Conservation (phyloP, 1,284 basidiomycete genomes). For the Grifola frondosa region DNA sequence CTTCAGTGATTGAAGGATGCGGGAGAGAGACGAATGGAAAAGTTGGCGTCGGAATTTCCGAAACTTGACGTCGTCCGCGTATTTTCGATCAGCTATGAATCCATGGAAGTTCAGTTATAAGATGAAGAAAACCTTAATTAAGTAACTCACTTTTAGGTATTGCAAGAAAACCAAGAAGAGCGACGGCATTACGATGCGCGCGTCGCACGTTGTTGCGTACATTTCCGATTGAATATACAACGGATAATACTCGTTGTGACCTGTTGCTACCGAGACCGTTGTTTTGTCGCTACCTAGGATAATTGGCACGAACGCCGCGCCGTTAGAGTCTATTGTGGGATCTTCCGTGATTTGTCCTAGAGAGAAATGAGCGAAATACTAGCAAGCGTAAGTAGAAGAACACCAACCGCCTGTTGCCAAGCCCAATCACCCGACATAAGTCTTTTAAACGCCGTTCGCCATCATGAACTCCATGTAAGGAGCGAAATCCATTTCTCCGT, state of each 20-base stretch:
- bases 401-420: conserved; percentile 18
- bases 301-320: conserved; percentile 15
- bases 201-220: conserved; percentile 18
- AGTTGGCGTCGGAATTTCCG: conserved; percentile 12
- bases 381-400: too few relatives aligned
- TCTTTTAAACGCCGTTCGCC: conserved; percentile 10
- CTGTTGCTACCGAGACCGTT: conserved; percentile 20
- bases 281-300: conserved; percentile 24
- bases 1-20: conserved; percentile 1
- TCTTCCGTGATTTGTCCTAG: conserved; percentile 15
- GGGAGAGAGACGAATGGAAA: conserved; percentile 5
- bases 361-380: neutral
- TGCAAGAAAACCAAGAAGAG: conserved; percentile 17
- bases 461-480: conserved; percentile 12
- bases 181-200: conserved; percentile 15
- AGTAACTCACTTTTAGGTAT: conserved; percentile 14
- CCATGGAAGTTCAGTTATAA: too few relatives aligned
- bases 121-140: neutral
- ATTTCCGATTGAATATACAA: conserved; percentile 21
- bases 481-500: conserved; percentile 8
- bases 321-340: conserved; percentile 6
- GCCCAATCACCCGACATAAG: conserved; percentile 25
- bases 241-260: conserved; percentile 22
- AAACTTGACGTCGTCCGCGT: conserved; percentile 1
- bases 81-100: neutral